Base-by-base conservation (phyloP, 345 rosid species). In the Sonneratia alba region DNA sequence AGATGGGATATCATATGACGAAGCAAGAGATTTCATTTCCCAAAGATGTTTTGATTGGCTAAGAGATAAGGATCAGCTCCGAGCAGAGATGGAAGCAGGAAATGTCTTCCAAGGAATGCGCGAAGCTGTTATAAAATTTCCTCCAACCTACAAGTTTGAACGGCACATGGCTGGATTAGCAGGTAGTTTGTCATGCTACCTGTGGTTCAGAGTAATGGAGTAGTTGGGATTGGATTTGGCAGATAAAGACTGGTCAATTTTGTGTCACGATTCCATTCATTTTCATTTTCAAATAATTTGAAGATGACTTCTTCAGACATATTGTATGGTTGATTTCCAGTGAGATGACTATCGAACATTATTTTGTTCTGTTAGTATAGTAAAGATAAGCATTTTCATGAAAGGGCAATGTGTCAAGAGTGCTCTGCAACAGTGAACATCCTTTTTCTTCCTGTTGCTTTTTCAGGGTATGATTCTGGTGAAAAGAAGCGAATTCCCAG, bases 41-140 rank as follows among this genome's bases (percentile, higher is more conserved):
- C 99, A 92, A 80, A 88, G 99, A 82, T 82, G 89, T 84, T 92
- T 96, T 55, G 99, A 96, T 73, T 92, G 99, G 99, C 97, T 92
- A 67, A 81, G 99, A 80, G 98, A 92, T 81, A 89, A 83, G 73
- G 97, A 96, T 80, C 99, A 96, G 82, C 98, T 92, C 65, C 81
- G 95, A 61, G 89, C 86, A 70, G 98, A 96, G 85, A 96, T 96
- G 98, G 89, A 87, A 83, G 87, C 88, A 22, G 98, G 97, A 56
- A 92, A 82, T 83, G 99, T 92, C 82, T 96, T 96, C 77, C 98
- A 92, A 83, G 98, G 98, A 76, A 96, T 96, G 99, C 96, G 97
- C 22, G 99, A 96, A 80, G 99, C 98, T 14, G 73, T 89, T 77
- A 88, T 92, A 79, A 87, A 80, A 70, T 96, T 92, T 78, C 99